Evolutionary conservation across 768 basidiomycete genomes (phyloP).

Genomic region (Mycena metata): DNA sequence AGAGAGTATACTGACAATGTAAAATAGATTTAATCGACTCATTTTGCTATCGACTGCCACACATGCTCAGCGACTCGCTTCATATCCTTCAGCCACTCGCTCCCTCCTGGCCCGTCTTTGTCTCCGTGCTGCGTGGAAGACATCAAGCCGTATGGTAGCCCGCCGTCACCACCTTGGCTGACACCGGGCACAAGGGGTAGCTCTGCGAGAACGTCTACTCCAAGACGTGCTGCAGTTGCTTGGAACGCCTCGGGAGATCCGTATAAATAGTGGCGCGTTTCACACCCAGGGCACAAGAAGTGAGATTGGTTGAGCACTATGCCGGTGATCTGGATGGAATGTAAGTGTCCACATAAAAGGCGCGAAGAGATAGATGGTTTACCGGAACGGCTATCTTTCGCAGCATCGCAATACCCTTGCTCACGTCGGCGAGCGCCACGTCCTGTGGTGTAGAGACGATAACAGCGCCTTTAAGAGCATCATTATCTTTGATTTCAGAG

Average conservation of each 20-base stretch:
- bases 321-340: constrained; percentile 77
- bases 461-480: constrained; percentile 75
- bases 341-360: background rate
- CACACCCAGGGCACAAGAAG: constrained; percentile 83
- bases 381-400: constrained; percentile 91
- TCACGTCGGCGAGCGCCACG: constrained; percentile 90
- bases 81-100: constrained; percentile 45
- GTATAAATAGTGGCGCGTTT: constrained; percentile 72
- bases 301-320: constrained; percentile 90
- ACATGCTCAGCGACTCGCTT: constrained; percentile 39
- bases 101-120: constrained; percentile 42
- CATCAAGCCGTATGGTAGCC: constrained; percentile 64
- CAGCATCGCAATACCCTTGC: constrained; percentile 95
- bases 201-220: constrained; percentile 79
- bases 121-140: constrained; percentile 16
- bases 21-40: background rate
- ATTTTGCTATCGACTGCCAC: constrained; percentile 22
- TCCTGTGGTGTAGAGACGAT: constrained; percentile 98
- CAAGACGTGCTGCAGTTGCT: constrained; percentile 67
- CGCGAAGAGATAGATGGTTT: constrained; percentile 45
- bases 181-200: constrained; percentile 85
- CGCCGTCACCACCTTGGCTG: constrained; percentile 78
- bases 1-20: constrained; percentile 1
- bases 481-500: background rate
- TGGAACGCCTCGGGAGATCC: constrained; percentile 79